A percentile compares a stretch with the other conserved stretches of the same genome.
Conservation (phyloP, 2,329 filamentous ascomycete species). For the Macrophomina phaseolina region DNA sequence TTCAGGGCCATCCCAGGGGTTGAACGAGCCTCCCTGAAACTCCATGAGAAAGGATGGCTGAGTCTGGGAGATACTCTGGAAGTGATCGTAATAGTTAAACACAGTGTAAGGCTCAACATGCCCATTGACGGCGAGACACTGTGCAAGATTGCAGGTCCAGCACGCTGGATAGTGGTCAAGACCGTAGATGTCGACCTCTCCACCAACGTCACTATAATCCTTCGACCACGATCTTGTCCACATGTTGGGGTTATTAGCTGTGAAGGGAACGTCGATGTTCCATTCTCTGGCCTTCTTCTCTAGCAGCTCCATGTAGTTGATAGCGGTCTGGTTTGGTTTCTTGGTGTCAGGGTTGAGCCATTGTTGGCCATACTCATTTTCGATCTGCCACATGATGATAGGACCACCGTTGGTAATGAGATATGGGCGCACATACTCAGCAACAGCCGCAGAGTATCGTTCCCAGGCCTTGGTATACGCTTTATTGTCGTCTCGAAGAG, state of each 20-base stretch:
- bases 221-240: constrained; percentile 63
- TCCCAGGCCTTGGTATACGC: constrained; percentile 61
- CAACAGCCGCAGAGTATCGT: constrained; percentile 56
- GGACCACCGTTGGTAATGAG: constrained; percentile 61
- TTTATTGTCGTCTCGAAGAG: constrained; percentile 58
- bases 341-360: constrained; percentile 43
- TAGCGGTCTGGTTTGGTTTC: constrained; percentile 53
- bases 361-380: too few species aligned
- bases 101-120: constrained; percentile 60
- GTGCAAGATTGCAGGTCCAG: constrained; percentile 60
- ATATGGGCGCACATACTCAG: constrained; percentile 58
- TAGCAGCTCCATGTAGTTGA: constrained; percentile 64
- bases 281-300: constrained; percentile 59
- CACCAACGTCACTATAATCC: constrained; percentile 62
- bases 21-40: constrained; percentile 66
- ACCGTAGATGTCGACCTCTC: constrained; percentile 61
- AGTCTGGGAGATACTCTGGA: constrained; percentile 47
- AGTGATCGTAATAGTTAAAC: constrained; percentile 60
- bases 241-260: constrained; percentile 66
- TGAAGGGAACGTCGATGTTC: constrained; percentile 65
- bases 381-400: constrained; percentile 62
- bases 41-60: constrained; percentile 64
- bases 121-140: too few species aligned
- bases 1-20: constrained; percentile 65
- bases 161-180: constrained; percentile 65